Evolutionary conservation across 2,329 filamentous ascomycete genomes (phyloP), one percentile per base, ranked within the genome.

Genomic region (Curvularia verruculosa): DNA sequence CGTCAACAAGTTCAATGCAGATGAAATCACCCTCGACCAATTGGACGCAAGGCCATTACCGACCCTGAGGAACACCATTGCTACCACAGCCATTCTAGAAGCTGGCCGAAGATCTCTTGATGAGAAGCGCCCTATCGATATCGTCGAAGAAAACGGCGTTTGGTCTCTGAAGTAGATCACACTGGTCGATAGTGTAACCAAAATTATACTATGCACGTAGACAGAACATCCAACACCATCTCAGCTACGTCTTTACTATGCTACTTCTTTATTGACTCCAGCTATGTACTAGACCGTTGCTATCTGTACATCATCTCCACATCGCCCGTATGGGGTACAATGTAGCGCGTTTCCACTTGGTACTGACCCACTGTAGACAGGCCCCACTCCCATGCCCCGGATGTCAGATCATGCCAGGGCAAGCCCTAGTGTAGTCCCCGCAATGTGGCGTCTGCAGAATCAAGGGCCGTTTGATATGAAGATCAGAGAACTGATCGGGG

Each of bases 31-130:
- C 49, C 83, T 94, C 1, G 87, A 88, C 24, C 88, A 93, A 62
- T 82, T 97, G 29, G 93, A 97, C 68, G 83, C 84, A 65, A 88
- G 93, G 69, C 89, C 90, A 0, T 77, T 97, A 62, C 93, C 93
- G 1, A 97, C 94, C 10, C 79, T 97, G 65, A 86, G 83, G 74
- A 97, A 97, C 76, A 97, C 93, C 0, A 88, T 96, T 68, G 91
- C 91, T 13, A 97, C 93, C 0, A 96, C 92, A 8, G 93, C 93
- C 0, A 96, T 97, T 62, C 81, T 97, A 54, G 89, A 97, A 77
- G 93, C 93, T 1, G 93, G 94, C 0, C 82, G 93, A 63, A 83
- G 87, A 71, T 94, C 90, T 74, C 84, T 97, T 68, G 92, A 97
- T 74, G 91, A 96, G 82, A 84, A 85, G 54, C 82, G 92, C 54